These are phyloP conservation scores for Colletotrichum acutatum DNA, from an alignment of 2,329 filamentous ascomycete species.

Conservation along the genomic window DNA sequence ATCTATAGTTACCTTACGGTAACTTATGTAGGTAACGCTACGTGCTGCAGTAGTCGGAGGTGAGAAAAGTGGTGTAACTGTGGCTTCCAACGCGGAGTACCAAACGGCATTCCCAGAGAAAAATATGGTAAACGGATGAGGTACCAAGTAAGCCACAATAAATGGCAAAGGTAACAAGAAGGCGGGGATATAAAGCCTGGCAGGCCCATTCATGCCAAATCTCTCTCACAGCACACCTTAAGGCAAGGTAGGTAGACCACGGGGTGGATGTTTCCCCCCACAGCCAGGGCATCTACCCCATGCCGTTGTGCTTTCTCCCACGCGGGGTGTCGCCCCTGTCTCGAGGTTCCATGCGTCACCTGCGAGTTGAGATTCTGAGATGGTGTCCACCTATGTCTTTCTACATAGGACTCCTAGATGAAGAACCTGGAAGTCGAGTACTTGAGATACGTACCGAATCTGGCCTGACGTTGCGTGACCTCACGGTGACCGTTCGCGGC, in stretches of 20 bases:
- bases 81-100: background rate
- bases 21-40: background rate
- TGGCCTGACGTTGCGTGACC: conserved; percentile 8
- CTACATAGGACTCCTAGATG: no score
- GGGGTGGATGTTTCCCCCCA: conserved; percentile 1
- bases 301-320: background rate
- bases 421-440: background rate
- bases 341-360: background rate
- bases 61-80: conserved; percentile 1
- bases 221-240: no score
- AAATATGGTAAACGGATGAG: background rate
- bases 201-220: no score
- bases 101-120: background rate
- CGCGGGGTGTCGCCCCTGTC: background rate
- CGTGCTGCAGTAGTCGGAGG: background rate
- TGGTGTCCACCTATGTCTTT: background rate
- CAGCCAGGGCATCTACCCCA: background rate
- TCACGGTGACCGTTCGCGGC: background rate
- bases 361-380: background rate
- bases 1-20: no score
- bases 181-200: background rate
- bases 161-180: background rate
- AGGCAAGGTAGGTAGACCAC: background rate
- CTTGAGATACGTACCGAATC: background rate
- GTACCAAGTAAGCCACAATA: no score